Conservation (phyloP, 2,329 filamentous ascomycete genomes). For the Huntiella decipiens region DNA sequence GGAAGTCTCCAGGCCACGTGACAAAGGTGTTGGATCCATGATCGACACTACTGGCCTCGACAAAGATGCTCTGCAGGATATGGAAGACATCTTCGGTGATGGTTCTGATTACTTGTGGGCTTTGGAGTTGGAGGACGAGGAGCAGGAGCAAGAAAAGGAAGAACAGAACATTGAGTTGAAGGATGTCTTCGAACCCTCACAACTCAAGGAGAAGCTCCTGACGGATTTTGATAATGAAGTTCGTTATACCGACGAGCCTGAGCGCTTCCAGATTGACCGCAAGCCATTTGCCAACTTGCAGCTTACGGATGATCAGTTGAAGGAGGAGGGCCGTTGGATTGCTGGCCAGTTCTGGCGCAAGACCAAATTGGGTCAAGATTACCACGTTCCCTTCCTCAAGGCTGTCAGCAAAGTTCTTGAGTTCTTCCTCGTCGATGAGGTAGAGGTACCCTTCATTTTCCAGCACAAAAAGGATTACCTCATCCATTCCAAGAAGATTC, state of each 20-base stretch:
- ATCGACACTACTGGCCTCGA: conserved; percentile 73
- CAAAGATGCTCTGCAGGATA: conserved; percentile 83
- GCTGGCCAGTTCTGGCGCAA: conserved; percentile 76
- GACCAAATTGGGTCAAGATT: conserved; percentile 52
- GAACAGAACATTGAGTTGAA: conserved; percentile 82
- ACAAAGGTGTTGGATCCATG: conserved; percentile 47
- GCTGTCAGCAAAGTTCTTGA: conserved; percentile 83
- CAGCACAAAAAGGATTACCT: conserved; percentile 96
- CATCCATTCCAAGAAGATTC: conserved; percentile 63
- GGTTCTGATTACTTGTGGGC: conserved; percentile 95
- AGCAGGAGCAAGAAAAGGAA: conserved; percentile 58
- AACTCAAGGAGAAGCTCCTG: conserved; percentile 81
- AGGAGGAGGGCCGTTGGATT: conserved; percentile 84
- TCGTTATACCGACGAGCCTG: conserved; percentile 72
- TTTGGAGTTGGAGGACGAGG: conserved; percentile 69
- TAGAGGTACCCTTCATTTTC: conserved; percentile 94
- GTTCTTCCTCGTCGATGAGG: conserved; percentile 85
- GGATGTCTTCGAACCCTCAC: conserved; percentile 93
- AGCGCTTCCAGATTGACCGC: conserved; percentile 82
- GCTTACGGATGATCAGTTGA: conserved; percentile 66
- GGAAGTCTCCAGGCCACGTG: conserved; percentile 67
- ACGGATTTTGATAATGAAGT: conserved; percentile 92
- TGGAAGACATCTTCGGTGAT: conserved; percentile 89
- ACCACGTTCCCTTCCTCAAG: conserved; percentile 67
- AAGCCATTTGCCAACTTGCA: conserved; percentile 72